These are phyloP conservation scores for Salix udensis DNA, from an alignment of 345 rosid genomes.

Conservation along the genomic window DNA sequence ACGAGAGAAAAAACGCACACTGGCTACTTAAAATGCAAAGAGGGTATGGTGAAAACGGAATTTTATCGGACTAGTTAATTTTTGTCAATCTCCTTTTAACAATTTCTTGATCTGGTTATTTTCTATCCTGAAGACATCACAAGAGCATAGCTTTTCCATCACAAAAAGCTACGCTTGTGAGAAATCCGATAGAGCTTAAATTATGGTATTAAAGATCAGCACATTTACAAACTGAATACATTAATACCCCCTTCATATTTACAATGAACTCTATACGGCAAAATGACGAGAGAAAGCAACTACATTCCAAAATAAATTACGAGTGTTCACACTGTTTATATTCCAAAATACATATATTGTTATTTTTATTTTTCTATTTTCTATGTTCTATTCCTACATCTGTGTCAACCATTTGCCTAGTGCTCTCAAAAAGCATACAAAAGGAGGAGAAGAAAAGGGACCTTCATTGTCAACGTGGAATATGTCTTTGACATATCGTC, in stretches of 20 bases:
- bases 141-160: no score
- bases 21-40: no score
- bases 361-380: neutral
- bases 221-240: neutral
- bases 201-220: no score
- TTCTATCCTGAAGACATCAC: no score
- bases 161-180: no score
- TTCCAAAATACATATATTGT: neutral
- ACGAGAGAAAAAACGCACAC: no score
- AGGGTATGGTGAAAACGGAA: no score
- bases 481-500: conserved; percentile 23
- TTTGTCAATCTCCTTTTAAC: no score
- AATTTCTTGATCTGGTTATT: no score
- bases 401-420: conserved; percentile 27
- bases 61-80: no score
- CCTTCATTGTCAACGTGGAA: conserved; percentile 15
- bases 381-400: conserved; percentile 25
- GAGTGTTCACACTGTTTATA: conserved; percentile 25
- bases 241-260: conserved; percentile 17
- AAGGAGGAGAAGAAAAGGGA: conserved; percentile 16
- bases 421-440: conserved; percentile 28
- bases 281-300: neutral
- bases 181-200: no score
- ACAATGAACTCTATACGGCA: conserved; percentile 13
- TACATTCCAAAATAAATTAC: conserved; percentile 18